These are phyloP conservation scores for Candida ovalis DNA, from an alignment of 805 yeast species.

Conservation along the genomic window DNA sequence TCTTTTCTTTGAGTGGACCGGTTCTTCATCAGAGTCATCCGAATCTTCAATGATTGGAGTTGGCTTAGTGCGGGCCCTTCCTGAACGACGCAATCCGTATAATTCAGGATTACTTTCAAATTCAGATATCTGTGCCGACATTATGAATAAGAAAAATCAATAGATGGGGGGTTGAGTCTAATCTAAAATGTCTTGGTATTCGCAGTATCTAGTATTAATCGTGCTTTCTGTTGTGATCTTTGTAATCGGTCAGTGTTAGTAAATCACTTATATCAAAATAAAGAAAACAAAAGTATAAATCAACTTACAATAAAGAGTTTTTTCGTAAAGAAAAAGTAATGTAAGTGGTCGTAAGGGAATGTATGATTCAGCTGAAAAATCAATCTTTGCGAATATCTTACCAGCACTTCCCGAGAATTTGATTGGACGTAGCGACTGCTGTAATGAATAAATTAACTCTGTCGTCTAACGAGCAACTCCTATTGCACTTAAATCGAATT, in stretches of 20 bases:
- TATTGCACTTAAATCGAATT: too few relatives aligned
- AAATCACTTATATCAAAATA: not conserved
- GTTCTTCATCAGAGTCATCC: conserved; percentile 17
- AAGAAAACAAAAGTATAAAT: not conserved
- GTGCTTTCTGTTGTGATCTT: not conserved
- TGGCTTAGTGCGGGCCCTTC: conserved; percentile 48
- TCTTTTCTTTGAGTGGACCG: conserved; percentile 12
- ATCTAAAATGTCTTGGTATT: not conserved
- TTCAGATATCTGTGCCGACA: conserved; percentile 35
- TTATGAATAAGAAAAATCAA: conserved; percentile 1
- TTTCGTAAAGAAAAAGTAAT: not conserved
- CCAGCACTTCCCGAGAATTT: too few relatives aligned
- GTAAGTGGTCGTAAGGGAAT: too few relatives aligned
- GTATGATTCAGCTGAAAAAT: too few relatives aligned
- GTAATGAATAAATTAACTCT: too few relatives aligned
- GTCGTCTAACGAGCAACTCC: too few relatives aligned
- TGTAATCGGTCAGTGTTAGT: not conserved
- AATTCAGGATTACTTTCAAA: conserved; percentile 70
- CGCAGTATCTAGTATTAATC: not conserved
- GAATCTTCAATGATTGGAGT: conserved; percentile 28
- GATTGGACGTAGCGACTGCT: too few relatives aligned
- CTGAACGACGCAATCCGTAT: conserved; percentile 79
- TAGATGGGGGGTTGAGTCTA: not conserved
- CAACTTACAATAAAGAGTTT: not conserved
- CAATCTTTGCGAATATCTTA: too few relatives aligned